Percentiles rank a stretch among this genome's conserved stretches.
These are phyloP conservation scores for Lophiotrema nucula DNA, from an alignment of 495 filamentous ascomycete species.

Conservation along the genomic window DNA sequence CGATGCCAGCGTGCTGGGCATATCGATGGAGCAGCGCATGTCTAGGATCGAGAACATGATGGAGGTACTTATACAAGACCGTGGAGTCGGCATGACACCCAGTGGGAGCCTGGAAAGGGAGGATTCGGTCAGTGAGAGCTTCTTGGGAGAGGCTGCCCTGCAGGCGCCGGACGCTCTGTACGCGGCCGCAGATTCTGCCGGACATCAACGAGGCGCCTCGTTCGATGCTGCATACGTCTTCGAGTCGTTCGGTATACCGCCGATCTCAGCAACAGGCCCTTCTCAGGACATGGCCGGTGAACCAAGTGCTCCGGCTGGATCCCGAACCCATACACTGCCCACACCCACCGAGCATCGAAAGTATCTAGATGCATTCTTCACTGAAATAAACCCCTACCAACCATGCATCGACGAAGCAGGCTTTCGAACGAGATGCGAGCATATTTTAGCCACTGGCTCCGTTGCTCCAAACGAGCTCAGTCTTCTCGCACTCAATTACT, in stretches of 20 bases:
- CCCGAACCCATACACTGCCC: conserved; percentile 10
- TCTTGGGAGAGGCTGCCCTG: conserved; percentile 3
- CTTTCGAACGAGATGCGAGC: conserved; percentile 18
- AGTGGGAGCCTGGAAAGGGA: conserved; percentile 21
- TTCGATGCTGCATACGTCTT: neutral
- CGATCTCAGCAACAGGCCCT: conserved; percentile 1
- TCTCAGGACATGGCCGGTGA: neutral
- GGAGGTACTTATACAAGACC: conserved; percentile 18
- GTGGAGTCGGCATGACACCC: neutral
- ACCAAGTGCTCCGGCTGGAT: conserved; percentile 11
- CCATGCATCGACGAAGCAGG: conserved; percentile 25
- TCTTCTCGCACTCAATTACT: conserved; percentile 26
- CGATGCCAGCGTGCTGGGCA: conserved; percentile 19
- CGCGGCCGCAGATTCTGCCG: neutral
- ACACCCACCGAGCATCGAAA: conserved; percentile 13
- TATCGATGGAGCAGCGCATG: conserved; percentile 27
- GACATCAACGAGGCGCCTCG: conserved; percentile 3
- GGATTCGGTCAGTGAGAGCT: neutral
- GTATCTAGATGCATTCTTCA: conserved; percentile 27
- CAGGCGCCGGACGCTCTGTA: conserved; percentile 12
- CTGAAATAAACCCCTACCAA: conserved; percentile 11
- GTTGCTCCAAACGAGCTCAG: neutral
- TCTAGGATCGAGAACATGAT: conserved; percentile 26
- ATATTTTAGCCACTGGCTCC: conserved; percentile 4
- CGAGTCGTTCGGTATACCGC: neutral